phyloP scores from a whole-genome alignment of 305 asterid species.

The Euphrasia arctica region DNA sequence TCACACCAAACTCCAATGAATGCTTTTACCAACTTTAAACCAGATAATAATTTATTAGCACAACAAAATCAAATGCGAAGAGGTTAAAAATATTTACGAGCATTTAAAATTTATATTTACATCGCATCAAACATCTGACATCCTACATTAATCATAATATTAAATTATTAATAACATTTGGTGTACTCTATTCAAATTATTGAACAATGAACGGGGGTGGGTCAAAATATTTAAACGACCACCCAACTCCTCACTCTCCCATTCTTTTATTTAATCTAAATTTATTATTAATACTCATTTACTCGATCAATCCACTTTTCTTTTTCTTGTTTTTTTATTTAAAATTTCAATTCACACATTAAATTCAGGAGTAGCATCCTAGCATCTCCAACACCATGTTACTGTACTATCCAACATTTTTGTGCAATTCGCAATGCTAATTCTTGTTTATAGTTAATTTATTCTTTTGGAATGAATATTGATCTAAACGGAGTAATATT shows the following conservation, averaged over 20 bases:
- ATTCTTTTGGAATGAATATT: too few relatives aligned
- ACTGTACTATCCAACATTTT: too few relatives aligned
- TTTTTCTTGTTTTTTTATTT: too few relatives aligned
- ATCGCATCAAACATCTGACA: constrained; percentile 36
- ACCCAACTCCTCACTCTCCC: too few relatives aligned
- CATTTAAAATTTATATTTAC: constrained; percentile 29
- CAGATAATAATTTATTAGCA: neutral
- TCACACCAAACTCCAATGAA: neutral
- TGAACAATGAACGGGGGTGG: constrained; percentile 20
- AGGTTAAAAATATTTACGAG: constrained; percentile 24
- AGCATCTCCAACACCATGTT: too few relatives aligned
- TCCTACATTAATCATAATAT: constrained; percentile 15
- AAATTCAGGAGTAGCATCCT: too few relatives aligned
- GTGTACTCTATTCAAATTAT: constrained; percentile 17
- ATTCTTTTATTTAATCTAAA: too few relatives aligned
- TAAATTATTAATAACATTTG: too few relatives aligned
- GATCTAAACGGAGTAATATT: too few relatives aligned
- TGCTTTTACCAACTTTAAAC: neutral
- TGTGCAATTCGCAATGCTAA: neutral
- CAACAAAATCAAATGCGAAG: constrained; percentile 22
- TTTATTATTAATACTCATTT: too few relatives aligned
- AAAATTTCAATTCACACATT: too few relatives aligned
- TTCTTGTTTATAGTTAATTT: neutral
- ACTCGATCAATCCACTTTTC: too few relatives aligned
- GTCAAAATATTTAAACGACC: constrained; percentile 17